Percentiles rank a stretch among this genome's conserved stretches.
These are phyloP conservation scores for Avena insularis DNA, from an alignment of 176 grass and related monocot species.

Conservation along the genomic window DNA sequence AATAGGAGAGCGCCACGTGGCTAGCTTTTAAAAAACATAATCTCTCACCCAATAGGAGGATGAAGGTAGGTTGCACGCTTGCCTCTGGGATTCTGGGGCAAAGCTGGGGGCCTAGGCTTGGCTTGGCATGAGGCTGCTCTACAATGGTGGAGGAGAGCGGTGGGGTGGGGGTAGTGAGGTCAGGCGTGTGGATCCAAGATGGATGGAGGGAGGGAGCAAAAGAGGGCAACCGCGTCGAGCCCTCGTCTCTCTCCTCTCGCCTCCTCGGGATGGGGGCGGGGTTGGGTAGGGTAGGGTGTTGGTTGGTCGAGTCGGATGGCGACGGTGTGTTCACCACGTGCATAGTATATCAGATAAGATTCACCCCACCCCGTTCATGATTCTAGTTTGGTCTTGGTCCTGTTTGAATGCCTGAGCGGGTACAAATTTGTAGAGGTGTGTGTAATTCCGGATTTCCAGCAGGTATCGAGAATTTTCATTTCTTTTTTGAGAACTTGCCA, in stretches of 20 bases:
- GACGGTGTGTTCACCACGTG: background rate
- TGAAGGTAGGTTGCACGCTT: background rate
- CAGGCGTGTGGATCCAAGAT: background rate
- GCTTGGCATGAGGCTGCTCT: background rate
- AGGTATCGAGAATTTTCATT: too few species aligned
- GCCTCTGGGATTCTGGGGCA: background rate
- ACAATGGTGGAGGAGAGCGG: conserved; percentile 22
- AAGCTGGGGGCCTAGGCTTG: background rate
- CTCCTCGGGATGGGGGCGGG: background rate
- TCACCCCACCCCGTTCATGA: background rate
- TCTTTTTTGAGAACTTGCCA: too few species aligned
- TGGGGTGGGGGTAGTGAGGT: background rate
- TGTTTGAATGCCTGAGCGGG: too few species aligned
- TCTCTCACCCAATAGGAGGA: background rate
- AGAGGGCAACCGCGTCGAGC: background rate
- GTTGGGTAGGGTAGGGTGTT: background rate
- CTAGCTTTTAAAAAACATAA: too few species aligned
- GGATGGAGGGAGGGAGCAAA: background rate
- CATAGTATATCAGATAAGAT: too few species aligned
- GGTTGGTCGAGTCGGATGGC: background rate
- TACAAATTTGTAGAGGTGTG: too few species aligned
- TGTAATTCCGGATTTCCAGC: too few species aligned
- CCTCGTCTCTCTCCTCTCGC: background rate
- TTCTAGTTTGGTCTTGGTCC: too few species aligned
- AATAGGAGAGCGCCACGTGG: too few species aligned